These are phyloP conservation scores for Nemania sp. DNA, from an alignment of 2,329 filamentous ascomycete genomes.

Conservation along the genomic window DNA sequence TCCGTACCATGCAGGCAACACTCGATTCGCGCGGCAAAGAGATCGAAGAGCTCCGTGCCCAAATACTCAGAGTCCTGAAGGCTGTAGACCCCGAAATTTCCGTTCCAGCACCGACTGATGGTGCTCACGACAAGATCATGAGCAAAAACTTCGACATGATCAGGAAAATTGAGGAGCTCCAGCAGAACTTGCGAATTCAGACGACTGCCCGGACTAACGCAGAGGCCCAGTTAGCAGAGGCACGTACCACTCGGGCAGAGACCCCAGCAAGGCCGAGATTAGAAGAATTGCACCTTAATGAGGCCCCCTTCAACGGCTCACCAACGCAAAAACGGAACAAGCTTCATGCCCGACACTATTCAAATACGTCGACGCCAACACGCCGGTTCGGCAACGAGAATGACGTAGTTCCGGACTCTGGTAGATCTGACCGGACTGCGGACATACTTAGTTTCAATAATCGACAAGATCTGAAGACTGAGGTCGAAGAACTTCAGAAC, in stretches of 20 bases:
- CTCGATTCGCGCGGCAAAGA: constrained; percentile 82
- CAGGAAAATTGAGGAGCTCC: constrained; percentile 83
- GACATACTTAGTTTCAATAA: constrained; percentile 85
- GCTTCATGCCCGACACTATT: constrained; percentile 61
- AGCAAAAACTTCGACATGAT: constrained; percentile 82
- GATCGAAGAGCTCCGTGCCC: constrained; percentile 75
- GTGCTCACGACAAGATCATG: constrained; percentile 64
- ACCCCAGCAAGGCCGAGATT: constrained; percentile 72
- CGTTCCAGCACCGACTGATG: constrained; percentile 64
- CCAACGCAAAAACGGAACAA: constrained; percentile 69
- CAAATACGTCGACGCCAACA: constrained; percentile 76
- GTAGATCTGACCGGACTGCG: constrained; percentile 79
- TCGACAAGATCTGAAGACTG: constrained; percentile 86
- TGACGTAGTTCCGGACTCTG: constrained; percentile 69
- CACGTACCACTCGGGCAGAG: constrained; percentile 75
- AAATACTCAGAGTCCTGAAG: constrained; percentile 81
- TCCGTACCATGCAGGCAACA: constrained; percentile 76
- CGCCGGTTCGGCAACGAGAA: constrained; percentile 70
- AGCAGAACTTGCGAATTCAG: constrained; percentile 83
- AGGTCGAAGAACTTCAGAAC: constrained; percentile 90
- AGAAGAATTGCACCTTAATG: constrained; percentile 86
- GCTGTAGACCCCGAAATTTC: constrained; percentile 79
- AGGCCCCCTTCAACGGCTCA: constrained; percentile 73
- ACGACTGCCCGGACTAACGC: constrained; percentile 79
- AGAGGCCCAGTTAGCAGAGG: constrained; percentile 77